phyloP scores from a whole-genome alignment of 2,329 filamentous ascomycete genomes.

The Exophiala sp. region DNA sequence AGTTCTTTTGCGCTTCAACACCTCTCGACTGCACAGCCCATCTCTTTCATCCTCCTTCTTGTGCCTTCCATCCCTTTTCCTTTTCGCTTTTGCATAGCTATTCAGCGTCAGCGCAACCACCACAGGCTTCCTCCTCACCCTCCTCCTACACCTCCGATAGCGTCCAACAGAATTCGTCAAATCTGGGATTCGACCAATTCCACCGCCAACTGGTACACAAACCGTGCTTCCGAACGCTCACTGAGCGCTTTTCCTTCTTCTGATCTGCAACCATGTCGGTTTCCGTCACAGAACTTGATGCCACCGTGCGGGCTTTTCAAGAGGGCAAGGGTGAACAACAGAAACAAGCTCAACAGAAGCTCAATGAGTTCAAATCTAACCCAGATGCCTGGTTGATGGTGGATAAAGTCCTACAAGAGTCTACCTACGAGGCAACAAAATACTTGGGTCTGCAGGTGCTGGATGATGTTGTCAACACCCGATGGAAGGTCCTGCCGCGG shows the following conservation, averaged over 20 bases:
- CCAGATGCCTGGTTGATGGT: constrained; percentile 97
- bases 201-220: constrained; percentile 21
- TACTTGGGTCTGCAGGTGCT: constrained; percentile 95
- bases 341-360: constrained; percentile 46
- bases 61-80: not conserved
- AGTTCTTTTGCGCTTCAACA: not conserved
- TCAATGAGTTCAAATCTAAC: constrained; percentile 80
- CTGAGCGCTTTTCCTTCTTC: constrained; percentile 16
- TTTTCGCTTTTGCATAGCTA: not conserved
- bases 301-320: constrained; percentile 93
- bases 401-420: constrained; percentile 91
- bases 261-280: constrained; percentile 52
- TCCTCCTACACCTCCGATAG: constrained; percentile 10
- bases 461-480: constrained; percentile 96
- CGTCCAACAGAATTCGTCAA: constrained; percentile 13
- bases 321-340: constrained; percentile 86
- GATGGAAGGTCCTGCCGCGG: constrained; percentile 95
- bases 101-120: not conserved
- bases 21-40: not conserved
- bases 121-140: not conserved
- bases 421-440: constrained; percentile 92
- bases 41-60: not conserved
- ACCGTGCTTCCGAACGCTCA: constrained; percentile 20
- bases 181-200: constrained; percentile 8
- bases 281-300: constrained; percentile 92